phyloP scores from a whole-genome alignment of 2,329 filamentous ascomycete species.

The Scedosporium boydii region DNA sequence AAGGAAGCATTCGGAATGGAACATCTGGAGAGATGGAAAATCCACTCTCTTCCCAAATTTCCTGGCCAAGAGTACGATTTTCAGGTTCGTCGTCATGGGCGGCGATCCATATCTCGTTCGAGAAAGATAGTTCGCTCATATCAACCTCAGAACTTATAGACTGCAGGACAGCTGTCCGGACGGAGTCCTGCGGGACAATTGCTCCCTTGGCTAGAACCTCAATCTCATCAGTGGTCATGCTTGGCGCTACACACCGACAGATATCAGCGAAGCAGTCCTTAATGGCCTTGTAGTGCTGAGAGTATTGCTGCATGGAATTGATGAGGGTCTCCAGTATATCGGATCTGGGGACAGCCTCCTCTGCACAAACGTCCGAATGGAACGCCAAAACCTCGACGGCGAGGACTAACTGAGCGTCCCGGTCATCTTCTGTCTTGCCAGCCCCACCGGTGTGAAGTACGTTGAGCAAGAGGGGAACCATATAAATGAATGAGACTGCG shows the following conservation, averaged over 20 bases:
- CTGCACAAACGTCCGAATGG: slow-evolving; percentile 71
- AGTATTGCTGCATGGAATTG: slow-evolving; percentile 75
- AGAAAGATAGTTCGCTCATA: slow-evolving; percentile 76
- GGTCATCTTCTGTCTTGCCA: slow-evolving; percentile 62
- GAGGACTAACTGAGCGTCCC: slow-evolving; percentile 81
- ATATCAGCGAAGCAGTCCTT: slow-evolving; percentile 88
- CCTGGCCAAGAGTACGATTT: slow-evolving; percentile 70
- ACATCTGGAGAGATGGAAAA: slow-evolving; percentile 60
- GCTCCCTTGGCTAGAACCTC: slow-evolving; percentile 65
- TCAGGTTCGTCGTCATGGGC: slow-evolving; percentile 86
- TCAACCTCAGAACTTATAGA: slow-evolving; percentile 88
- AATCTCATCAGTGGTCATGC: slow-evolving; percentile 66
- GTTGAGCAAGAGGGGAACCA: slow-evolving; percentile 70
- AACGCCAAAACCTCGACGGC: slow-evolving; percentile 82
- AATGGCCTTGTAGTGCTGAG: slow-evolving; percentile 88
- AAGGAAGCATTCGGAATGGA: slow-evolving; percentile 61
- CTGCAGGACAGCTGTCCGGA: slow-evolving; percentile 78
- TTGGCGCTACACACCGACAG: slow-evolving; percentile 74
- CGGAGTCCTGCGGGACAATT: slow-evolving; percentile 69
- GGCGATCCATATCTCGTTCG: slow-evolving; percentile 86
- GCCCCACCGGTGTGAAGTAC: slow-evolving; percentile 74
- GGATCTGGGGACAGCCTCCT: slow-evolving; percentile 65
- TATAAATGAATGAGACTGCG: slow-evolving; percentile 75
- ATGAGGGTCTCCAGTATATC: slow-evolving; percentile 66
- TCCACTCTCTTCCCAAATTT: slow-evolving; percentile 93